Conservation (phyloP, 176 grass and related monocot genomes). For the Tillandsia leiboldiana region DNA sequence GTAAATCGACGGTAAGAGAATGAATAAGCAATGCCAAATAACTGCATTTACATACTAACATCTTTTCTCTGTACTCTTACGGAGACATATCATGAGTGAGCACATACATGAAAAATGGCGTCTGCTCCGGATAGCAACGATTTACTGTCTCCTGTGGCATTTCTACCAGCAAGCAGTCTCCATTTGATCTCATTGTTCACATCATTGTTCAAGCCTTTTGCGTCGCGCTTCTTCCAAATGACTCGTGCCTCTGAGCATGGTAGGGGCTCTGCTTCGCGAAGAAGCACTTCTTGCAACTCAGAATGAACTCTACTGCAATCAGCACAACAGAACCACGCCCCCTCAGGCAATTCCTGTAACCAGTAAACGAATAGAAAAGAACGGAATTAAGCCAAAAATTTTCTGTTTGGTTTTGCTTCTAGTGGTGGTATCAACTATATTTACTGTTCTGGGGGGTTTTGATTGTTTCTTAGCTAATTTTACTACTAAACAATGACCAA, state of each 20-base stretch:
- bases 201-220: slow-evolving; percentile 38
- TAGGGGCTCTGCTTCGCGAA: slow-evolving; percentile 38
- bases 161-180: slow-evolving; percentile 73
- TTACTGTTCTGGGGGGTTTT: not conserved
- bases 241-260: slow-evolving; percentile 34
- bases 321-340: slow-evolving; percentile 72
- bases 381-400: no score
- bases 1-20: slow-evolving; percentile 11
- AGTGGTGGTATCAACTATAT: no score
- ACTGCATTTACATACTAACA: not conserved
- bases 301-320: slow-evolving; percentile 54
- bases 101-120: slow-evolving; percentile 86
- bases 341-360: slow-evolving; percentile 68
- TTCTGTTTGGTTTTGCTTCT: no score
- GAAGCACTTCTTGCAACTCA: slow-evolving; percentile 41
- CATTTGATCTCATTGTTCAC: slow-evolving; percentile 57
- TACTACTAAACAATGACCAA: no score
- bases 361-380: no score
- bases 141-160: slow-evolving; percentile 60
- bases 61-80: not conserved
- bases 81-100: not conserved
- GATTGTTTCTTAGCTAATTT: not conserved
- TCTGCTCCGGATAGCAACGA: slow-evolving; percentile 73
- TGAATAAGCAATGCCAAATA: not conserved
- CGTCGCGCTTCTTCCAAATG: slow-evolving; percentile 58